Evolutionary conservation across 495 filamentous ascomycete species (phyloP).

Genomic region (Cenococcum geophilum): DNA sequence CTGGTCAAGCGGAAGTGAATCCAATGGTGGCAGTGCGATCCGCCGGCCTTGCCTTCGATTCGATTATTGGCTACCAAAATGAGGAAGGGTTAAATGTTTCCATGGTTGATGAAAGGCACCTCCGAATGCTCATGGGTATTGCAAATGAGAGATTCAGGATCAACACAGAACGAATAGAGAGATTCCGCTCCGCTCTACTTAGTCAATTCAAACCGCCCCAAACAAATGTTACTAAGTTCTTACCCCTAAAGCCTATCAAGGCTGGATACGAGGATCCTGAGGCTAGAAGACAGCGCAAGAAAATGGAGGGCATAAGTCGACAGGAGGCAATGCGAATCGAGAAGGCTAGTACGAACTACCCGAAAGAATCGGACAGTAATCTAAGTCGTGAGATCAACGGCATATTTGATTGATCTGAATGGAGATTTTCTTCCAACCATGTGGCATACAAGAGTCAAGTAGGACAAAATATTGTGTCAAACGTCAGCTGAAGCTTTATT

Average conservation of each 20-base stretch:
- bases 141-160: conserved; percentile 71
- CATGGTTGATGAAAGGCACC: conserved; percentile 48
- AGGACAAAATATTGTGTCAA: not conserved
- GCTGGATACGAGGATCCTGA: conserved; percentile 40
- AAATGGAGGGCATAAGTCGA: conserved; percentile 50
- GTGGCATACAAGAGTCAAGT: not conserved
- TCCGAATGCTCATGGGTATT: conserved; percentile 57
- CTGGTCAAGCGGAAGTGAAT: conserved; percentile 39
- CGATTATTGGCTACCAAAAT: conserved; percentile 59
- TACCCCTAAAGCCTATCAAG: not conserved
- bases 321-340: conserved; percentile 10
- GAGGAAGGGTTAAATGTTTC: conserved; percentile 32
- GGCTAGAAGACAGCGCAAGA: conserved; percentile 53
- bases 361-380: not conserved
- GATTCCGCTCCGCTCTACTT: conserved; percentile 36
- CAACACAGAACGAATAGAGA: conserved; percentile 62
- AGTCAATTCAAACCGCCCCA: conserved; percentile 3
- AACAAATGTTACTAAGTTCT: not conserved
- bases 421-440: not conserved
- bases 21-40: conserved; percentile 76
- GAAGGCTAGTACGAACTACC: not conserved
- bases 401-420: conserved; percentile 3
- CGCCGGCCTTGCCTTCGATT: conserved; percentile 71
- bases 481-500: not conserved
- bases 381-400: not conserved